phyloP scores from a whole-genome alignment of 176 grass and related monocot species.

The Triticum dicoccoides region DNA sequence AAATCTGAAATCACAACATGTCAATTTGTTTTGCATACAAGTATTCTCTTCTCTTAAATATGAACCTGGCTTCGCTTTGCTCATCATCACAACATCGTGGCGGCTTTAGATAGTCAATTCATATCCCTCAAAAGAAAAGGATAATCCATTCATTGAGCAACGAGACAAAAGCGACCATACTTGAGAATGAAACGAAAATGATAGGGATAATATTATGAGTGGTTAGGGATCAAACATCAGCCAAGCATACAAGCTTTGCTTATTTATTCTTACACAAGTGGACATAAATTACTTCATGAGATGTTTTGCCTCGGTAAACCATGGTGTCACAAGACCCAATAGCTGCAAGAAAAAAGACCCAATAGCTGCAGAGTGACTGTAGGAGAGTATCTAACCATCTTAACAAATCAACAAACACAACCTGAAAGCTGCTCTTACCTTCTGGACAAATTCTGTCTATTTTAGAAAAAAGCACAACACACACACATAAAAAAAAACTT shows the following conservation, averaged over 20 bases:
- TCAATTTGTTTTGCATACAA: background rate
- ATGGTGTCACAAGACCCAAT: background rate
- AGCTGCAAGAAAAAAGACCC: too few relatives aligned
- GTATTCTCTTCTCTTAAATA: background rate
- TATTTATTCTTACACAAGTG: conserved; percentile 4
- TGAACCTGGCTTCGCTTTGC: background rate
- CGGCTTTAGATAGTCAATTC: background rate
- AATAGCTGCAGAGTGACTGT: too few relatives aligned
- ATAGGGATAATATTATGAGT: too few relatives aligned
- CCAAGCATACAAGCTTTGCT: background rate
- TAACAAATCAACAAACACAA: too few relatives aligned
- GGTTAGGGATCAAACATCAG: background rate
- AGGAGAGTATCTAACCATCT: too few relatives aligned
- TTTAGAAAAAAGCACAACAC: background rate
- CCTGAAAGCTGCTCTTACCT: too few relatives aligned
- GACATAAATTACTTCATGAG: background rate
- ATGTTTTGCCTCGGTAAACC: background rate
- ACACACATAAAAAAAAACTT: too few relatives aligned
- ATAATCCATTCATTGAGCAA: background rate
- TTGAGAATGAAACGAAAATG: too few relatives aligned
- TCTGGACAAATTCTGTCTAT: too few relatives aligned
- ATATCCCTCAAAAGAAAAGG: too few relatives aligned
- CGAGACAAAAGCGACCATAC: background rate
- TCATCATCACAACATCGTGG: background rate
- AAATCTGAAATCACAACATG: background rate